phyloP scores from a whole-genome alignment of 805 yeast genomes.

The Candida silvicultrix region DNA sequence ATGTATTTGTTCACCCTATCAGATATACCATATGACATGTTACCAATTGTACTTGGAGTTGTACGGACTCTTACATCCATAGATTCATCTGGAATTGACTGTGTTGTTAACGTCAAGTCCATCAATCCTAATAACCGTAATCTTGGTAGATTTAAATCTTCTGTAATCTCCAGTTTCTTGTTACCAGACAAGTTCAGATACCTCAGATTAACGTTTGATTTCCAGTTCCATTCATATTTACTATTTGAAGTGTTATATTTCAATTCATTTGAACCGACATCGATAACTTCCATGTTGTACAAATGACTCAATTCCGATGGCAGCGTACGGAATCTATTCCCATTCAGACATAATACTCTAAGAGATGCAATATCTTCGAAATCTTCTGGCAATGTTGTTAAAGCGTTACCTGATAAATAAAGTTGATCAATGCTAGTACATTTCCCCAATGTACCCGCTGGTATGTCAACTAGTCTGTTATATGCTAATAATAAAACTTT shows the following conservation, averaged over 20 bases:
- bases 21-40: conserved; percentile 84
- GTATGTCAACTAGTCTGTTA: conserved; percentile 78
- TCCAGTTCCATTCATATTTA: conserved; percentile 99
- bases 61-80: conserved; percentile 83
- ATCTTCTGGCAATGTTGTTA: conserved; percentile 79
- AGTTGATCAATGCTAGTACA: conserved; percentile 54
- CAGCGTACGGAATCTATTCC: conserved; percentile 76
- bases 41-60: conserved; percentile 72
- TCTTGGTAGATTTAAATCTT: conserved; percentile 69
- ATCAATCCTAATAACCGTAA: conserved; percentile 76
- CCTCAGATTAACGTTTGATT: conserved; percentile 65
- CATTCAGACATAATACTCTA: conserved; percentile 63
- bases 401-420: conserved; percentile 76
- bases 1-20: conserved; percentile 75
- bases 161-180: conserved; percentile 82
- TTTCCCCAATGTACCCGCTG: conserved; percentile 60
- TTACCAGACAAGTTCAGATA: conserved; percentile 91
- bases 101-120: conserved; percentile 91
- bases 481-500: conserved; percentile 70
- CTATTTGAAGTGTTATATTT: conserved; percentile 90
- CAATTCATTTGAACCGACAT: conserved; percentile 85
- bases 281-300: conserved; percentile 58
- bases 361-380: conserved; percentile 56
- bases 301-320: conserved; percentile 85
- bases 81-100: conserved; percentile 83